These are phyloP conservation scores for Acanthamoeba lenticulata DNA, from an alignment of 208 protist genomes.

Conservation along the genomic window DNA sequence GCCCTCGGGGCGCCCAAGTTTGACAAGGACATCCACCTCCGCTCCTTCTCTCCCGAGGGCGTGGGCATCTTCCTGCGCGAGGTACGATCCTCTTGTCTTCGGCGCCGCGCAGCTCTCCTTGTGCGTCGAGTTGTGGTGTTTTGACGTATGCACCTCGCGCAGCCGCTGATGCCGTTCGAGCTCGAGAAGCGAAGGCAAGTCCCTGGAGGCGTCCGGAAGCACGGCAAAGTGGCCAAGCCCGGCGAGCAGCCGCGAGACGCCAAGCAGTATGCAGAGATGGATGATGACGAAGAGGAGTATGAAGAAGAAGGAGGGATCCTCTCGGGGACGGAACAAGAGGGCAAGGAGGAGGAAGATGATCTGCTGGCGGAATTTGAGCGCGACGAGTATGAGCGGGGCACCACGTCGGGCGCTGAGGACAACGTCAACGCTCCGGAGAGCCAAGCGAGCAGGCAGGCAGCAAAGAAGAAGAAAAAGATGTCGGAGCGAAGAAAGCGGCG, in stretches of 20 bases:
- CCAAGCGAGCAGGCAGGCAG: background rate
- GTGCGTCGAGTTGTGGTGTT: too few relatives aligned
- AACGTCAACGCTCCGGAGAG: background rate
- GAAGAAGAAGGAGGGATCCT: too few relatives aligned
- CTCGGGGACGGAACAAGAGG: background rate
- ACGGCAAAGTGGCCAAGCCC: background rate
- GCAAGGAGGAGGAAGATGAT: background rate
- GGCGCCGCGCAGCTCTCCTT: background rate
- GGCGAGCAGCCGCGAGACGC: background rate
- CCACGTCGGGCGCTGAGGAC: background rate
- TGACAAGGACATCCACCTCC: conserved; percentile 15
- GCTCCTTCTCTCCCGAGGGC: background rate
- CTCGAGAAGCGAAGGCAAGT: conserved; percentile 17
- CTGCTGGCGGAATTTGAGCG: background rate
- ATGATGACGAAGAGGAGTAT: background rate
- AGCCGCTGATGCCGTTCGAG: conserved; percentile 58
- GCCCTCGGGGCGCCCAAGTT: conserved; percentile 11
- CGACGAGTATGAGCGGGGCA: too few relatives aligned
- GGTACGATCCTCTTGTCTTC: background rate
- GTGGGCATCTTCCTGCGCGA: conserved; percentile 35
- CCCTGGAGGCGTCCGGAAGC: background rate
- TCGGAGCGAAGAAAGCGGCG: conserved; percentile 33
- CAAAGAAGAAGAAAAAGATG: background rate
- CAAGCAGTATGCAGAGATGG: background rate
- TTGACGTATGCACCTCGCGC: background rate